phyloP scores from a whole-genome alignment of 306 rosid genomes.

The cucumber (Cucumis sativus) region Cucumber_9930_V3 NC_026657.2:28060001-28060500 shows the following conservation, averaged over 20 bases:
- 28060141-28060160: background rate
- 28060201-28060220: conserved; percentile 50
- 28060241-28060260: conserved; percentile 55
- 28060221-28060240: conserved; percentile 47
- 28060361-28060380: conserved; percentile 12
- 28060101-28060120: background rate
- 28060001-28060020: background rate
- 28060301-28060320: conserved; percentile 57
- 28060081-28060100: background rate
- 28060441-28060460: background rate
- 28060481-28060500: conserved; percentile 16
- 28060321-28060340: conserved; percentile 50
- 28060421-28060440: background rate
- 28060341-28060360: conserved; percentile 27
- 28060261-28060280: conserved; percentile 55
- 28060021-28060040: too few relatives aligned
- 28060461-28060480: conserved; percentile 4
- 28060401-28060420: background rate
- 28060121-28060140: background rate
- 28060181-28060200: conserved; percentile 68
- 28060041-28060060: too few relatives aligned
- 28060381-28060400: background rate
- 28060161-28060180: background rate
- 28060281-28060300: conserved; percentile 64
- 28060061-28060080: too few relatives aligned